phyloP scores from a whole-genome alignment of 2,329 filamentous ascomycete species.

The Seiridium cupressi region DNA sequence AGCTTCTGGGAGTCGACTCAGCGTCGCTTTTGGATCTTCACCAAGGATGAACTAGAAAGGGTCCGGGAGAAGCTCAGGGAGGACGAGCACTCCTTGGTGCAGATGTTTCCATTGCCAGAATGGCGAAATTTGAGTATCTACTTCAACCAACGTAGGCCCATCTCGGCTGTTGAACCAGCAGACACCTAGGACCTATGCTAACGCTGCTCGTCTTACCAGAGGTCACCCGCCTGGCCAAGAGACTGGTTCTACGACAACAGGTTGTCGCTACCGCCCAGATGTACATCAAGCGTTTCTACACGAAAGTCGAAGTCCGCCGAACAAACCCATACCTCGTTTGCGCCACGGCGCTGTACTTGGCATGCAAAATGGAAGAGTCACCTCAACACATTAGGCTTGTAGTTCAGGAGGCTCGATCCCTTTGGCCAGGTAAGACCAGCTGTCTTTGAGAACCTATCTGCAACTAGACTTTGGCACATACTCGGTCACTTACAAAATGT shows the following conservation, averaged over 20 bases:
- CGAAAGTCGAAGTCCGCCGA: slow-evolving; percentile 82
- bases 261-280: slow-evolving; percentile 91
- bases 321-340: slow-evolving; percentile 93
- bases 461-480: neutral
- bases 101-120: slow-evolving; percentile 80
- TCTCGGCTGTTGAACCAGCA: slow-evolving; percentile 52
- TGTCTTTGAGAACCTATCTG: neutral
- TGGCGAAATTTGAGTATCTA: slow-evolving; percentile 83
- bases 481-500: neutral
- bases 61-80: slow-evolving; percentile 76
- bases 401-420: slow-evolving; percentile 77
- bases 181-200: neutral
- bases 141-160: slow-evolving; percentile 82
- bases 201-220: slow-evolving; percentile 45
- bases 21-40: slow-evolving; percentile 85
- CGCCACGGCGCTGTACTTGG: slow-evolving; percentile 90
- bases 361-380: slow-evolving; percentile 97
- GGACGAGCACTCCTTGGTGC: slow-evolving; percentile 69
- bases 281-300: slow-evolving; percentile 93
- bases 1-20: slow-evolving; percentile 98
- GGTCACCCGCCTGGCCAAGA: slow-evolving; percentile 78
- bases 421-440: slow-evolving; percentile 67
- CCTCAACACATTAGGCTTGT: slow-evolving; percentile 94
- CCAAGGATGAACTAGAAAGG: slow-evolving; percentile 73
- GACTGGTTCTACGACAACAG: slow-evolving; percentile 84